These are phyloP conservation scores for Nannochloris sp. DNA, from an alignment of 139 green algal species.

Conservation along the genomic window DNA sequence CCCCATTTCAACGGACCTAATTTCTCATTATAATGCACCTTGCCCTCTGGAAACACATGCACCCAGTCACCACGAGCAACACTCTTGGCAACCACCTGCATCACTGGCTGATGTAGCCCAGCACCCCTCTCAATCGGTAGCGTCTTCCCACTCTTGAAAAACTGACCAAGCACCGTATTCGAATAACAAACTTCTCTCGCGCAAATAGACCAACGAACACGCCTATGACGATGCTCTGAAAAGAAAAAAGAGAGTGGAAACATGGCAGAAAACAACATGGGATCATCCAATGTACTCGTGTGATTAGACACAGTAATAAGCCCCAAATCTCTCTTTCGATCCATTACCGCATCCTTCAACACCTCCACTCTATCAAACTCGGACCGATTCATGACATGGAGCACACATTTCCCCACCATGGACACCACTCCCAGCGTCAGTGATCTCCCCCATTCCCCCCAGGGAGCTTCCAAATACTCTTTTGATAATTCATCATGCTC, in stretches of 20 bases:
- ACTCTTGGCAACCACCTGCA: slow-evolving; percentile 35
- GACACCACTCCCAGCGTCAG: slow-evolving; percentile 46
- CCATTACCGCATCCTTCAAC: slow-evolving; percentile 23
- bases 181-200: slow-evolving; percentile 76
- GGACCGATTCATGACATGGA: slow-evolving; percentile 45
- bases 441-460: slow-evolving; percentile 46
- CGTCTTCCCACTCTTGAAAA: slow-evolving; percentile 79
- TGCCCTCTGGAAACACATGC: slow-evolving; percentile 84
- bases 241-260: slow-evolving; percentile 65
- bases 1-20: slow-evolving; percentile 67
- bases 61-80: slow-evolving; percentile 63
- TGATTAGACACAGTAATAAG: slow-evolving; percentile 72
- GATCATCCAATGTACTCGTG: slow-evolving; percentile 85
- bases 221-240: slow-evolving; percentile 46
- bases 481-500: slow-evolving; percentile 17
- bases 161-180: slow-evolving; percentile 63
- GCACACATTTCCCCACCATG: slow-evolving; percentile 35
- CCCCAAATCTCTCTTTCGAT: slow-evolving; percentile 24
- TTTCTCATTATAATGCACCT: slow-evolving; percentile 53
- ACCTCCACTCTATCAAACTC: slow-evolving; percentile 13
- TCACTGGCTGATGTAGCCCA: slow-evolving; percentile 60
- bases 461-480: slow-evolving; percentile 33
- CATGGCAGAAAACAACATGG: slow-evolving; percentile 55
- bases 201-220: slow-evolving; percentile 73
- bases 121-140: slow-evolving; percentile 65